Conservation (phyloP, 352 stramenopile species). For the Pythium volutum region DNA sequence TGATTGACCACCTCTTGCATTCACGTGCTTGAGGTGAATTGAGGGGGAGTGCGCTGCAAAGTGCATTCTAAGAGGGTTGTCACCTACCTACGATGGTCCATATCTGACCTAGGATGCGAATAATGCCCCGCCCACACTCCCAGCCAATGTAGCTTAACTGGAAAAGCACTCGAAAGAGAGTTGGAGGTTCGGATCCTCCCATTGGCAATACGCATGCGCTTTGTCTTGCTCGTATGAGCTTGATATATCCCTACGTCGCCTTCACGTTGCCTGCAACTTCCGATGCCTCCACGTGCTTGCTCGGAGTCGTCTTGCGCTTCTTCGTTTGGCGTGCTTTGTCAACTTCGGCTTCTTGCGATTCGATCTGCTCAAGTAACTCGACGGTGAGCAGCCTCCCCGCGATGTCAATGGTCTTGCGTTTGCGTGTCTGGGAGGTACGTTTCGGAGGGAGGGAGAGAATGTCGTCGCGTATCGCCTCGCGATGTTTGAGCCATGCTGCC, state of each 20-base stretch:
- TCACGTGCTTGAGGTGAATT: constrained; percentile 3
- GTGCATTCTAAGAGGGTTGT: constrained; percentile 1
- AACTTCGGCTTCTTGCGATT: constrained; percentile 2
- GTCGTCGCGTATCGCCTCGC: neutral
- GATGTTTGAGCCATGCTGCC: constrained; percentile 5
- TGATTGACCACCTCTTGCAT: constrained; percentile 4
- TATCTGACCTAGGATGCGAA: constrained; percentile 10
- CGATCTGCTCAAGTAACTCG: constrained; percentile 6
- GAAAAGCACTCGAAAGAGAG: constrained; percentile 8
- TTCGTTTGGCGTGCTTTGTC: neutral
- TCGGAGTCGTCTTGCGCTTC: neutral
- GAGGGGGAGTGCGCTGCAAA: constrained; percentile 6
- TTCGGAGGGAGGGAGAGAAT: constrained; percentile 1
- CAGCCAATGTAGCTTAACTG: constrained; percentile 9
- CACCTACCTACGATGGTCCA: constrained; percentile 5
- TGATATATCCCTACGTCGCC: neutral
- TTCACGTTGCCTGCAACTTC: neutral
- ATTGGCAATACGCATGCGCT: constrained; percentile 10
- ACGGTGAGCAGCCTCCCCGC: neutral
- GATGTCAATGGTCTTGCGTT: constrained; percentile 8
- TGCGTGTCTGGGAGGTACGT: neutral
- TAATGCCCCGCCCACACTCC: constrained; percentile 5
- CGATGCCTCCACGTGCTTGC: neutral
- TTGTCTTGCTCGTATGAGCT: neutral
- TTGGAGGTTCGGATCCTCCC: constrained; percentile 9